phyloP scores from a whole-genome alignment of 768 basidiomycete genomes.

The Sporobolomyces pararoseus region DNA sequence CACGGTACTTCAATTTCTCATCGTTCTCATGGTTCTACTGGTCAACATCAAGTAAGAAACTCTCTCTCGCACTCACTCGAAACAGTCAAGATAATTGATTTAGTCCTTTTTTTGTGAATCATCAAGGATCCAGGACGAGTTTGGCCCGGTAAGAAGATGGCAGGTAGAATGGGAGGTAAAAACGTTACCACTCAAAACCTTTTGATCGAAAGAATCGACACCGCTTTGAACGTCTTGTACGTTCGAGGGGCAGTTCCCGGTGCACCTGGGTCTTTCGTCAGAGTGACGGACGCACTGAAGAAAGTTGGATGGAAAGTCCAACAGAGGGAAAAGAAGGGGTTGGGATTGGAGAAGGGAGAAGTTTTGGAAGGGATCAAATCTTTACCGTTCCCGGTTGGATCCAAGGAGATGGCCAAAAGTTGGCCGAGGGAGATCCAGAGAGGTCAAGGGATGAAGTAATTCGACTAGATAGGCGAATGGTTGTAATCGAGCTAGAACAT shows the following conservation, averaged over 20 bases:
- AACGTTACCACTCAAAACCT: conserved; percentile 83
- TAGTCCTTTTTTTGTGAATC: background rate
- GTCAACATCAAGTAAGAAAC: conserved; percentile 88
- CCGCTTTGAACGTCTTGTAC: conserved; percentile 77
- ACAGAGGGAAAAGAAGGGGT: conserved; percentile 69
- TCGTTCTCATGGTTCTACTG: conserved; percentile 86
- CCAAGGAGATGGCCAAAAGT: conserved; percentile 64
- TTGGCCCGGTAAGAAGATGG: conserved; percentile 98
- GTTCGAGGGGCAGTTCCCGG: conserved; percentile 90
- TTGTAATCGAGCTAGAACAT: too few relatives aligned
- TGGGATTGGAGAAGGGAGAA: conserved; percentile 49
- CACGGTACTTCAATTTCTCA: conserved; percentile 96
- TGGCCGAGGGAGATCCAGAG: conserved; percentile 44
- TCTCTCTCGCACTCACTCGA: too few relatives aligned
- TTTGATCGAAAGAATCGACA: conserved; percentile 81
- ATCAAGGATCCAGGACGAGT: conserved; percentile 89
- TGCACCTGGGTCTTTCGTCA: conserved; percentile 76
- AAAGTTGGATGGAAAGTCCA: conserved; percentile 65
- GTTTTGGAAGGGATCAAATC: conserved; percentile 75
- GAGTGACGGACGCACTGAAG: conserved; percentile 85
- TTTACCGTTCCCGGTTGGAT: conserved; percentile 90
- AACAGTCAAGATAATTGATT: background rate
- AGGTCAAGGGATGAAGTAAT: conserved; percentile 5
- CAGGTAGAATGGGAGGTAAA: conserved; percentile 82
- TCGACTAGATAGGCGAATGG: too few relatives aligned